Evolutionary conservation across 1,139 yeast genomes (phyloP).

Genomic region (Yamadazyma dendronema): DNA sequence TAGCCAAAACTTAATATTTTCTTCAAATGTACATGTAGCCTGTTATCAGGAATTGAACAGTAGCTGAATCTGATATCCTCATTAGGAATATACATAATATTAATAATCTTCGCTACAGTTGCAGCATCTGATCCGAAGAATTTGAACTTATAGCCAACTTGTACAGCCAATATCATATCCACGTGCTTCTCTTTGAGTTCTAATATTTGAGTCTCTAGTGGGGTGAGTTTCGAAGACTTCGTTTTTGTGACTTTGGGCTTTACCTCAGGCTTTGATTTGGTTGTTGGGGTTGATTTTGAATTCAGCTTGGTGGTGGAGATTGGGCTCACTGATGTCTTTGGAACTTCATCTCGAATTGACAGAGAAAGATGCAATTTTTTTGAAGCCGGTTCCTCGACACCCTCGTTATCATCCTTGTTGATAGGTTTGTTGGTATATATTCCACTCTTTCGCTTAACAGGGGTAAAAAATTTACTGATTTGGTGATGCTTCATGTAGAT

Average conservation of each 20-base stretch:
- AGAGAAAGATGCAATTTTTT: background rate
- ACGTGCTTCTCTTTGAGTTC: constrained; percentile 56
- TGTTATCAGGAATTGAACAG: constrained; percentile 77
- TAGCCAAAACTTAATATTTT: constrained; percentile 59
- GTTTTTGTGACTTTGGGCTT: background rate
- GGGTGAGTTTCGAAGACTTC: constrained; percentile 46
- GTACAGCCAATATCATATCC: constrained; percentile 74
- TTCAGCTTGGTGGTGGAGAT: too few species aligned
- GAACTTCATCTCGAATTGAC: too few species aligned
- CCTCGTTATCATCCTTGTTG: too few species aligned
- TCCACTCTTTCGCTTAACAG: constrained; percentile 6
- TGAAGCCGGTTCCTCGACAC: background rate
- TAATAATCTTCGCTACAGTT: constrained; percentile 60
- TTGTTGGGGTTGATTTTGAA: too few species aligned
- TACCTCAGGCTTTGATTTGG: background rate
- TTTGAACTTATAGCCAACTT: constrained; percentile 89
- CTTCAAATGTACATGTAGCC: constrained; percentile 73
- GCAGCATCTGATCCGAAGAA: constrained; percentile 84
- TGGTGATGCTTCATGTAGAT: constrained; percentile 22
- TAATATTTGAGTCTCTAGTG: constrained; percentile 74
- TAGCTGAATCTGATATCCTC: constrained; percentile 57
- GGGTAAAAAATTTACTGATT: constrained; percentile 27
- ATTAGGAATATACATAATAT: constrained; percentile 69
- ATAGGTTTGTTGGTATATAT: too few species aligned
- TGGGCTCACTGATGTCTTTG: too few species aligned